These are phyloP conservation scores for Ceratocystis lukuohia DNA, from an alignment of 2,329 filamentous ascomycete genomes.

Conservation along the genomic window DNA sequence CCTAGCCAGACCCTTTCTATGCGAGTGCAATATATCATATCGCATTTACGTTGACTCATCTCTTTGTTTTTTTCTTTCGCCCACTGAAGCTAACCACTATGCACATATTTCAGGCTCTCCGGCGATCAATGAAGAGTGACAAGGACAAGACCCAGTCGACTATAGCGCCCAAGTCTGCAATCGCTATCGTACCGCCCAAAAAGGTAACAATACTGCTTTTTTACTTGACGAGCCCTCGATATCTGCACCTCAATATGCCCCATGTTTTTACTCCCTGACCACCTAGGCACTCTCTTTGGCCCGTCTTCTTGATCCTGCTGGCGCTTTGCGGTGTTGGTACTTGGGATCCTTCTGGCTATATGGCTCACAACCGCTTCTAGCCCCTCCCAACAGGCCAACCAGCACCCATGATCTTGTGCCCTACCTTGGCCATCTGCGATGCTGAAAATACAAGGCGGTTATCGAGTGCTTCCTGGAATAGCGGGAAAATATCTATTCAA, in stretches of 20 bases:
- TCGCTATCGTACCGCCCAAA: slow-evolving; percentile 83
- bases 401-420: background rate
- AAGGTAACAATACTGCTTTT: slow-evolving; percentile 48
- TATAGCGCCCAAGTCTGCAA: slow-evolving; percentile 70
- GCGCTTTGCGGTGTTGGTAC: background rate
- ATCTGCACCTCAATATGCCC: background rate
- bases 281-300: background rate
- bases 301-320: background rate
- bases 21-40: background rate
- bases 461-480: background rate
- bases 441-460: background rate
- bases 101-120: slow-evolving; percentile 51
- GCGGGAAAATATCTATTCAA: background rate
- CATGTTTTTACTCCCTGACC: background rate
- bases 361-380: background rate
- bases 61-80: background rate
- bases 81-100: slow-evolving; percentile 30
- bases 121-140: slow-evolving; percentile 81
- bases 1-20: background rate
- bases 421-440: background rate
- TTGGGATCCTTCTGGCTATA: background rate
- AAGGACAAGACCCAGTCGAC: slow-evolving; percentile 65
- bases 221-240: background rate
- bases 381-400: slow-evolving; percentile 5
- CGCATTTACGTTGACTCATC: background rate